Evolutionary conservation across 495 filamentous ascomycete species (phyloP).

Genomic region (Penicillium paxilli): DNA sequence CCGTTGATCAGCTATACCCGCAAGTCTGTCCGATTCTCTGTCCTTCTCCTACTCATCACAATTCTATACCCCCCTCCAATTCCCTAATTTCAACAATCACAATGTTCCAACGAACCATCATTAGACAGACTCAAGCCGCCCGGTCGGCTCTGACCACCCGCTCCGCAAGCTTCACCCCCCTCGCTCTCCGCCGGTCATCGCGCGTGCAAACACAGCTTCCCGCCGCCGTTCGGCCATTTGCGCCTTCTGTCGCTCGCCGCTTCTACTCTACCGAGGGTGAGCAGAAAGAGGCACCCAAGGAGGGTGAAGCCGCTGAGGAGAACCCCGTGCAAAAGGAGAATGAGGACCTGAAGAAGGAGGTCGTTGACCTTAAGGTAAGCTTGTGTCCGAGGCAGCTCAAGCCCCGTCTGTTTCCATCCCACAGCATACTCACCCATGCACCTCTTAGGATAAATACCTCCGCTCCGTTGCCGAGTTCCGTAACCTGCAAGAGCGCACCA

Average conservation of each 20-base stretch:
- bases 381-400: too few species aligned
- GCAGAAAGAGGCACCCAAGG: slow-evolving; percentile 26
- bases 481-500: slow-evolving; percentile 92
- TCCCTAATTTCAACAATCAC: slow-evolving; percentile 11
- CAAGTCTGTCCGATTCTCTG: slow-evolving; percentile 2
- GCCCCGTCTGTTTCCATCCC: too few species aligned
- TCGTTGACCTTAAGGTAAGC: slow-evolving; percentile 80
- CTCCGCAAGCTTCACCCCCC: slow-evolving; percentile 31
- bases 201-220: slow-evolving; percentile 38
- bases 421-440: neutral
- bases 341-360: slow-evolving; percentile 81
- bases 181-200: slow-evolving; percentile 39
- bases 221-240: slow-evolving; percentile 27
- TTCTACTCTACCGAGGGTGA: slow-evolving; percentile 45
- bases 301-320: slow-evolving; percentile 36
- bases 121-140: slow-evolving; percentile 46
- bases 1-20: slow-evolving; percentile 15
- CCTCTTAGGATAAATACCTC: slow-evolving; percentile 79
- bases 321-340: slow-evolving; percentile 62
- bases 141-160: slow-evolving; percentile 37
- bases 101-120: slow-evolving; percentile 48
- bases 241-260: slow-evolving; percentile 28
- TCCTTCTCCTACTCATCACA: slow-evolving; percentile 7
- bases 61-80: slow-evolving; percentile 7
- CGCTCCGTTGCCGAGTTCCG: slow-evolving; percentile 94